These are phyloP conservation scores for Dipteronia sinensis DNA, from an alignment of 345 rosid genomes.

Conservation along the genomic window DNA sequence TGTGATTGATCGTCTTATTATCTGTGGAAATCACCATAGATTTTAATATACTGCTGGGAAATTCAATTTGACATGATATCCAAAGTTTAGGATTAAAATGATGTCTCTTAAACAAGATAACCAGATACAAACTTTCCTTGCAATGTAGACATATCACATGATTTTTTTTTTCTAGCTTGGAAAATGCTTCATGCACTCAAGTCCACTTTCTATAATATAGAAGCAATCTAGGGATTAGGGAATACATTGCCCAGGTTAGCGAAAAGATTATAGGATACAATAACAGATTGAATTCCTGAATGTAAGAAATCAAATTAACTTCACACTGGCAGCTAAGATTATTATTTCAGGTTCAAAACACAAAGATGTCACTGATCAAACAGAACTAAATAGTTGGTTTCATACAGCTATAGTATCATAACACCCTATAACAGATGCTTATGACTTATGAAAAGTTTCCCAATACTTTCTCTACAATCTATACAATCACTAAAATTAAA, in stretches of 20 bases:
- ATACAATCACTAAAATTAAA: background rate
- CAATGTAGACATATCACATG: background rate
- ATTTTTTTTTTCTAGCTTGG: background rate
- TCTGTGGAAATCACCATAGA: conserved; percentile 36
- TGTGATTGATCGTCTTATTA: conserved; percentile 32
- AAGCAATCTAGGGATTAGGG: background rate
- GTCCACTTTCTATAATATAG: background rate
- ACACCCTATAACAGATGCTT: background rate
- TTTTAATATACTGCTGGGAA: background rate
- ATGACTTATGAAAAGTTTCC: background rate
- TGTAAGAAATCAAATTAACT: background rate
- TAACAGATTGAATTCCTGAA: background rate
- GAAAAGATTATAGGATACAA: background rate
- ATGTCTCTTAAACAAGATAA: background rate
- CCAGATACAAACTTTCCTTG: background rate
- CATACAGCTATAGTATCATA: background rate
- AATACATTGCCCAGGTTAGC: background rate
- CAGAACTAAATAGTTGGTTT: background rate
- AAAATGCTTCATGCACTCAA: background rate
- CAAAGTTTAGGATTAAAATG: background rate
- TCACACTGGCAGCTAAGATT: background rate
- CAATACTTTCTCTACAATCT: background rate
- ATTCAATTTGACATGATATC: conserved; percentile 9
- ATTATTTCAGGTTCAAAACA: background rate
- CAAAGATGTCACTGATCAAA: background rate